Evolutionary conservation across 352 stramenopile species (phyloP).

Genomic region (Phytophthora sansomeana): DNA sequence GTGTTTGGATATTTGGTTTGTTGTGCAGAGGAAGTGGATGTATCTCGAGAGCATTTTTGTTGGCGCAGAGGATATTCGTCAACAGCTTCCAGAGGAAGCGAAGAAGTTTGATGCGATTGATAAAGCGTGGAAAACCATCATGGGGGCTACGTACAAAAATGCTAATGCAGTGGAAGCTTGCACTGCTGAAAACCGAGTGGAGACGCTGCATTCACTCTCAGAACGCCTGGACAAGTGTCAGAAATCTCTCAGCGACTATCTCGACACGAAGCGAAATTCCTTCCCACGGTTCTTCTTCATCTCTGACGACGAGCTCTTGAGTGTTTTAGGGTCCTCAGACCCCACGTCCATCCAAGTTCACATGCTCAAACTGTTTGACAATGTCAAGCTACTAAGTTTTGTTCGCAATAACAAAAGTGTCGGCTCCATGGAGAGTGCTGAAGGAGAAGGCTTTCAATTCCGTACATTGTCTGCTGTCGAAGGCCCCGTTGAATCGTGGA

Average conservation of each 20-base stretch:
- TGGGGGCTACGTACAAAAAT: slow-evolving; percentile 92
- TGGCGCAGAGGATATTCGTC: slow-evolving; percentile 93
- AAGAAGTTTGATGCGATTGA: slow-evolving; percentile 95
- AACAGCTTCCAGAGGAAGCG: slow-evolving; percentile 93
- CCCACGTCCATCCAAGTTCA: slow-evolving; percentile 94
- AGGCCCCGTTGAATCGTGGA: slow-evolving; percentile 93
- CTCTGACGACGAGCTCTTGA: slow-evolving; percentile 93
- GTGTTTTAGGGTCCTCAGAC: slow-evolving; percentile 92
- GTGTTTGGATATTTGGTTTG: slow-evolving; percentile 93
- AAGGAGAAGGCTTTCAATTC: slow-evolving; percentile 92
- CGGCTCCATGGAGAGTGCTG: slow-evolving; percentile 90
- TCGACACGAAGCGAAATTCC: slow-evolving; percentile 92
- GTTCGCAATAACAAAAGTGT: slow-evolving; percentile 91
- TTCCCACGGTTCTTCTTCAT: slow-evolving; percentile 97
- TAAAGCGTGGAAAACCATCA: slow-evolving; percentile 94
- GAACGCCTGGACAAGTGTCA: slow-evolving; percentile 92
- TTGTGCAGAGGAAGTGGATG: slow-evolving; percentile 96
- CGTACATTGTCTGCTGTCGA: slow-evolving; percentile 83
- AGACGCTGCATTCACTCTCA: slow-evolving; percentile 88
- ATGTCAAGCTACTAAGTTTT: slow-evolving; percentile 93
- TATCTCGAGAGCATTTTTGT: slow-evolving; percentile 96
- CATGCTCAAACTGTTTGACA: slow-evolving; percentile 97
- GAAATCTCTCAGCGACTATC: slow-evolving; percentile 91
- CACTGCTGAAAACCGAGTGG: slow-evolving; percentile 88
- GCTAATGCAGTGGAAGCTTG: slow-evolving; percentile 92